Conservation (phyloP, 1,139 yeast genomes). For the Barnettozyma hawaiiensis region DNA sequence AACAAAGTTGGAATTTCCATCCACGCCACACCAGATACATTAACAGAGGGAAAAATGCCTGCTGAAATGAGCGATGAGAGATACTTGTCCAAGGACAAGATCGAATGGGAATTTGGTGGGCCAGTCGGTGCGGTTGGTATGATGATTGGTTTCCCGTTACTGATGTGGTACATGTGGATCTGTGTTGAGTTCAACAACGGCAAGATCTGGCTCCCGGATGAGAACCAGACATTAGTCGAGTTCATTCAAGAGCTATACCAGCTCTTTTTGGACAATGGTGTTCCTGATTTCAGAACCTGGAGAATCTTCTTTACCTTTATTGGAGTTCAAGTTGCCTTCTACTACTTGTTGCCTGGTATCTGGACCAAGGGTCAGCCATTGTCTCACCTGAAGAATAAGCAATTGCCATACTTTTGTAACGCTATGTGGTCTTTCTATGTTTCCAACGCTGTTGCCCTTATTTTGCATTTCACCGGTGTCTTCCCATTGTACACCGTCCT, state of each 20-base stretch:
- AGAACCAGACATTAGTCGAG: conserved; percentile 51
- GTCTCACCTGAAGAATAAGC: conserved; percentile 68
- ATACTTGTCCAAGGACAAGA: conserved; percentile 35
- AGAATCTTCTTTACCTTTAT: conserved; percentile 65
- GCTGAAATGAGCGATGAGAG: conserved; percentile 22
- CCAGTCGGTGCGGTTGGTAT: conserved; percentile 88
- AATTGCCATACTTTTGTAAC: conserved; percentile 88
- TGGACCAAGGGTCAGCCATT: conserved; percentile 95
- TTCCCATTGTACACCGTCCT: conserved; percentile 69
- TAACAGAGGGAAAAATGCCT: too few relatives aligned
- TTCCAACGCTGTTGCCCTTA: conserved; percentile 51
- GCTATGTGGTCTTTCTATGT: conserved; percentile 82
- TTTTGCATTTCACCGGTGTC: conserved; percentile 65
- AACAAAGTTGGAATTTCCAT: too few relatives aligned
- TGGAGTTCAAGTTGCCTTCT: conserved; percentile 64
- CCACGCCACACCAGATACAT: too few relatives aligned
- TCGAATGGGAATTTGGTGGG: conserved; percentile 90
- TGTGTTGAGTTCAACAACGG: conserved; percentile 79
- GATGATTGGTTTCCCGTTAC: conserved; percentile 86
- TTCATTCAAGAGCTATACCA: conserved; percentile 43
- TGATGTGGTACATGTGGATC: conserved; percentile 98
- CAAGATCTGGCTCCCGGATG: conserved; percentile 59
- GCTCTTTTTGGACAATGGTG: conserved; percentile 46
- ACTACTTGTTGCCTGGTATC: conserved; percentile 87
- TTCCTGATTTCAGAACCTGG: conserved; percentile 68